These are phyloP conservation scores for Begonia masoniana DNA, from an alignment of 306 rosid species.

Conservation along the genomic window DNA sequence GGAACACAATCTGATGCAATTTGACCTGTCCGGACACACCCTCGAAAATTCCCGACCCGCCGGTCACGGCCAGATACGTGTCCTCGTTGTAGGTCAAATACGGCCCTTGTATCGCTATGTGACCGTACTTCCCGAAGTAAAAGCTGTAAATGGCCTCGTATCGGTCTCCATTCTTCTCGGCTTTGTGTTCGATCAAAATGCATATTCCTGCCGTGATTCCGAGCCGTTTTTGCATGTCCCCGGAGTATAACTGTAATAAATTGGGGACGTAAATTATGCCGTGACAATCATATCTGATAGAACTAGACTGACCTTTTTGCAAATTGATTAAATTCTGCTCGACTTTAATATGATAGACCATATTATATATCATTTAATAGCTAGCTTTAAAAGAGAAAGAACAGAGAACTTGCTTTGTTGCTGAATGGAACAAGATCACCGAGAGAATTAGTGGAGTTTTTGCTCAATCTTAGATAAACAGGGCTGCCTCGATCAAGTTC, in stretches of 20 bases:
- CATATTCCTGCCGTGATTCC: constrained; percentile 56
- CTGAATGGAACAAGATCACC: constrained; percentile 72
- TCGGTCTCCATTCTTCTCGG: constrained; percentile 42
- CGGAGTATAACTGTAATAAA: constrained; percentile 30
- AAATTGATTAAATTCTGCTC: no score
- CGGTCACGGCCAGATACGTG: constrained; percentile 41
- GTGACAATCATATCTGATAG: not conserved
- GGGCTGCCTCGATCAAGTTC: constrained; percentile 62
- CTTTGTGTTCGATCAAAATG: constrained; percentile 38
- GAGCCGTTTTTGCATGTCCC: constrained; percentile 40
- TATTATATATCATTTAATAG: no score
- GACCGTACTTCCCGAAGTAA: constrained; percentile 59
- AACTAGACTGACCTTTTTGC: not conserved
- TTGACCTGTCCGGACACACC: constrained; percentile 49
- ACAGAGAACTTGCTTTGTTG: constrained; percentile 24
- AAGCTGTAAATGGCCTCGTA: constrained; percentile 57
- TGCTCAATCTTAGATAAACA: constrained; percentile 48
- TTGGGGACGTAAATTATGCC: not conserved
- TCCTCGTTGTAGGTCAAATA: constrained; percentile 38
- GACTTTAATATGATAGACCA: no score
- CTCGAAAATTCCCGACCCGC: constrained; percentile 53
- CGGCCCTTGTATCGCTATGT: constrained; percentile 46
- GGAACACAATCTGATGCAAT: constrained; percentile 38
- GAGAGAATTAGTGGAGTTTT: constrained; percentile 42
- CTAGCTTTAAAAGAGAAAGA: not conserved